Evolutionary conservation across 495 filamentous ascomycete genomes (phyloP), one percentile per base, ranked within the genome.

Genomic region (Sphaerosporella brunnea): DNA sequence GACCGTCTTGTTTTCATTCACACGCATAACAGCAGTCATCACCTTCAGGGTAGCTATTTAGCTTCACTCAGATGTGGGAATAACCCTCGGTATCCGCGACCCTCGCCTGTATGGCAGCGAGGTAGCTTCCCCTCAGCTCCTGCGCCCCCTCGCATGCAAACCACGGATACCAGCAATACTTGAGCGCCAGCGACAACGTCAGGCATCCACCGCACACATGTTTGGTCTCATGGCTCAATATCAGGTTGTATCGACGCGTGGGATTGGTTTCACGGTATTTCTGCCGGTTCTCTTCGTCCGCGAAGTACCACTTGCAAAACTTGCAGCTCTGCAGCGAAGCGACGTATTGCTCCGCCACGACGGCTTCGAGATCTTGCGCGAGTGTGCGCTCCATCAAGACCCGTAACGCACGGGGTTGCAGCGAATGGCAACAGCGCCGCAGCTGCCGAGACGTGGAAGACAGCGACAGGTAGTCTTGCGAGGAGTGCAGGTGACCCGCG

Each of bases 251-350:
- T 13, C 40, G 21, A 11, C 24, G 21, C 8, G 21, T 43, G 10
- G 21, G 7, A 11, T 13, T 43, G 21, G 40, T 43, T 10, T 46
- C 9, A 7, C 58, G 41, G 24, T 46, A 46, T 32, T 8, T 46
- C 19, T 13, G 19, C 2, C 40, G 21, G n/a, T 43, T 24, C 24
- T 25, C 13, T n/a, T 43, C 40, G 18, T 43, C 21, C 10, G 19
- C 9, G 21, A 43, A 26, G 20, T 25, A 43, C 9, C 20, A 25
- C 7, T 24, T 18, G 19, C 40, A 43, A 26, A 43, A 43, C 23
- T 24, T 26, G 24, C 24, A 24, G 10, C 18, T 8, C 20, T 26
- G 8, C 13, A 43, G 24, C 10, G 21, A 19, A 10, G 13, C 40
- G 10, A 43, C 1, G 23, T 43, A 43, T 26, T 24, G 13, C 5